Evolutionary conservation across 2,329 filamentous ascomycete species (phyloP), one percentile per base, ranked within the genome.

Genomic region (Arthrobotrys sphaeroides): DNA sequence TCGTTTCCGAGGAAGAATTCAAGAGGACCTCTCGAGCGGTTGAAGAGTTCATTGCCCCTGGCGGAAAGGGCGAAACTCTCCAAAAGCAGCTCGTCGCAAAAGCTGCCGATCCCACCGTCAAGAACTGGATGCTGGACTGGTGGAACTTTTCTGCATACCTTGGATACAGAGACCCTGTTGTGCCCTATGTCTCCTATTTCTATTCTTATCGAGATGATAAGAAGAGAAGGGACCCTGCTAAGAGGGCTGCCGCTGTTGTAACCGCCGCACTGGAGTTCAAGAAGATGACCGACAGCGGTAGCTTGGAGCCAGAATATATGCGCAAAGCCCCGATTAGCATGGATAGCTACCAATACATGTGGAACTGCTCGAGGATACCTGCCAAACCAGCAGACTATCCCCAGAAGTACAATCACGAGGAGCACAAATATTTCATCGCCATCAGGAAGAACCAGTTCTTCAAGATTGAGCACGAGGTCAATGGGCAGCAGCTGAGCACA

Each of bases 341-440:
- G 95, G 93, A 93, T 86, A 95, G 92, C 82, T 98, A 97, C 86
- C 87, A 97, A 85, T 98, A 90, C 88, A 99, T 99, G 95, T 99
- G 99, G 88, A 98, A 99, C 84, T 89, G 88, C 83, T 91, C 89
- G 83, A 90, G 95, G 79, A 90, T 98, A 42, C 90, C 94, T 28
- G 91, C 91, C 64, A 90, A 90, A 80, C 91, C 92, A 10, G 87
- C 89, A 33, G 95, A 99, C 82, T 89, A 92, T 81, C 91, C 92
- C 7, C 85, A 91, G 82, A 97, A 97, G 84, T 97, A 90, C 84
- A 84, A 89, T 9, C 84, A 88, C 72, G 84, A 88, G 75, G 87
- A 91, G 77, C 88, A 97, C 86, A 91, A 94, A 84, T 91, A 98
- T 85, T 92, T 99, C 79, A 84, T 97, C 55, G 95, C 89, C 38